Conservation (phyloP, 2,329 filamentous ascomycete species). For the Hypoxylon sp. region DNA sequence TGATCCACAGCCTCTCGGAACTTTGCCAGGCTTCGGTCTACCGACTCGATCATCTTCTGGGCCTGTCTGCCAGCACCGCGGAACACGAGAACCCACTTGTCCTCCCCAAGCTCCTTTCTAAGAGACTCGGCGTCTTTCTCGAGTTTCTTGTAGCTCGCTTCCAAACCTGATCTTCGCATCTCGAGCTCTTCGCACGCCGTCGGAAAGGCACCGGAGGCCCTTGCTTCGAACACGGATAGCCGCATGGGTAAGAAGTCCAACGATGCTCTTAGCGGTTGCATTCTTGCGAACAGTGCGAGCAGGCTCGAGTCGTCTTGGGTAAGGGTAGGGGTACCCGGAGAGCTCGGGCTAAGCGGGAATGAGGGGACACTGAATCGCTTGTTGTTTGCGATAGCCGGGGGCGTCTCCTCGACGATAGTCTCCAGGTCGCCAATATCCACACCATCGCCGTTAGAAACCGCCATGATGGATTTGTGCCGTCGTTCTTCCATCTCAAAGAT, state of each 20-base stretch:
- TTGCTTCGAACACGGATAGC: constrained; percentile 83
- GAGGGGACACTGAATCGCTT: constrained; percentile 76
- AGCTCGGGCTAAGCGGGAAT: constrained; percentile 72
- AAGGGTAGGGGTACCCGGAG: constrained; percentile 67
- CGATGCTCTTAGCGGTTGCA: constrained; percentile 93
- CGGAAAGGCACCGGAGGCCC: constrained; percentile 83
- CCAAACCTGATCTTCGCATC: constrained; percentile 77
- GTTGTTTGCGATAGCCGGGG: constrained; percentile 66
- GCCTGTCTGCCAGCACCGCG: constrained; percentile 91
- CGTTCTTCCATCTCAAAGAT: constrained; percentile 99
- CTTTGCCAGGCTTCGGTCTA: constrained; percentile 86
- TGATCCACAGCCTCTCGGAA: constrained; percentile 83
- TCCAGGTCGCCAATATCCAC: constrained; percentile 89
- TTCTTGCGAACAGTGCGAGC: constrained; percentile 89
- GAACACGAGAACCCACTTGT: constrained; percentile 96
- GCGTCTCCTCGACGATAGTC: constrained; percentile 91
- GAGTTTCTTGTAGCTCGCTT: constrained; percentile 87
- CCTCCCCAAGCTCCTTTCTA: constrained; percentile 90
- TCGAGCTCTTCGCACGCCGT: constrained; percentile 91
- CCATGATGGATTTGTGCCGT: constrained; percentile 81
- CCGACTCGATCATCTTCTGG: constrained; percentile 95
- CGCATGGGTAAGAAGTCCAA: constrained; percentile 97
- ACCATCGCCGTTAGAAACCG: constrained; percentile 69
- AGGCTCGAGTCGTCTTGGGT: constrained; percentile 88
- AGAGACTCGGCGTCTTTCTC: constrained; percentile 91